Conservation (phyloP, 2,329 filamentous ascomycete species). For the Gremmenia infestans region DNA sequence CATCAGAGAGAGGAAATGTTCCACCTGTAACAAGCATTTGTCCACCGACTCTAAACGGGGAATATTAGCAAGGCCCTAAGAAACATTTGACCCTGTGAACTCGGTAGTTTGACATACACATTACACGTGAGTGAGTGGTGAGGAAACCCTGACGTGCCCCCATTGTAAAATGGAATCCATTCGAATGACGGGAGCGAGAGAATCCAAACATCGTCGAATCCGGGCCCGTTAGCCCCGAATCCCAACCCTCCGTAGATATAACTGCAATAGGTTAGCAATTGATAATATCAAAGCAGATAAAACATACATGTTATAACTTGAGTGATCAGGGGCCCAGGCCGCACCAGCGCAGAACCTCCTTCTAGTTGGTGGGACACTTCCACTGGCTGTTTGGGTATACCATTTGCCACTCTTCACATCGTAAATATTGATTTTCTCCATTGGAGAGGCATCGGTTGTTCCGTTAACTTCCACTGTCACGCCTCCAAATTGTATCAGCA, state of each 20-base stretch:
- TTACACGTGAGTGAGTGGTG: slow-evolving; percentile 56
- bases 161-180: slow-evolving; percentile 50
- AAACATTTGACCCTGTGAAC: too few species aligned
- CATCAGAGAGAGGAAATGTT: slow-evolving; percentile 43
- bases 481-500: slow-evolving; percentile 60
- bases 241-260: slow-evolving; percentile 59
- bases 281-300: not conserved
- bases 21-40: slow-evolving; percentile 63
- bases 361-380: slow-evolving; percentile 46
- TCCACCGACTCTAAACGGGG: slow-evolving; percentile 33
- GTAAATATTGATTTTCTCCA: slow-evolving; percentile 52
- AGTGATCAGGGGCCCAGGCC: slow-evolving; percentile 53
- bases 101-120: slow-evolving; percentile 31
- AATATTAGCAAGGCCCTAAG: not conserved
- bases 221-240: slow-evolving; percentile 41
- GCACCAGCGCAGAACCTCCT: slow-evolving; percentile 58
- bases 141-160: slow-evolving; percentile 36
- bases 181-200: slow-evolving; percentile 57
- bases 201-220: slow-evolving; percentile 59
- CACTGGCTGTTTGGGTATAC: slow-evolving; percentile 54
- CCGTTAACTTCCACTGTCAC: slow-evolving; percentile 43
- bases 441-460: slow-evolving; percentile 40
- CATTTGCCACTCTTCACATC: slow-evolving; percentile 55
- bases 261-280: slow-evolving; percentile 32
- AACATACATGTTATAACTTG: slow-evolving; percentile 59